phyloP scores from a whole-genome alignment of 1,284 basidiomycete genomes.

The Boletus mariae region DNA sequence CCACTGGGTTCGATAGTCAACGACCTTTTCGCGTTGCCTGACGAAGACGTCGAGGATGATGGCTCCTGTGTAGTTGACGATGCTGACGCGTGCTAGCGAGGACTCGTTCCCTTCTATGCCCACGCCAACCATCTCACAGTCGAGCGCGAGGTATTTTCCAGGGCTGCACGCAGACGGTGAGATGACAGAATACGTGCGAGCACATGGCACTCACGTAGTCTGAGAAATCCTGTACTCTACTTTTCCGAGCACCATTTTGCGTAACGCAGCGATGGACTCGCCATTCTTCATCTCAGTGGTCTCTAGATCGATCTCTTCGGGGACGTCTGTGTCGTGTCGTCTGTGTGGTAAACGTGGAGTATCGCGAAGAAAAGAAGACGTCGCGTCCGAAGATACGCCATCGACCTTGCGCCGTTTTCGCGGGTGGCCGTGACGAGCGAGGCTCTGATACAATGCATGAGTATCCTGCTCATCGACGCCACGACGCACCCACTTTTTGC shows the following conservation, averaged over 20 bases:
- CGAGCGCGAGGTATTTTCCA: constrained; percentile 80
- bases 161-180: constrained; percentile 42
- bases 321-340: background rate
- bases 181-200: background rate
- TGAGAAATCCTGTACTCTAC: constrained; percentile 41
- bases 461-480: background rate
- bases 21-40: constrained; percentile 81
- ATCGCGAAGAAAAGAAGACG: constrained; percentile 2
- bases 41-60: constrained; percentile 87
- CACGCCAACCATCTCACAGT: constrained; percentile 98
- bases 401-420: constrained; percentile 36
- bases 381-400: background rate
- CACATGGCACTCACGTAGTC: constrained; percentile 39
- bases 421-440: constrained; percentile 9
- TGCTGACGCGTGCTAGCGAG: constrained; percentile 83
- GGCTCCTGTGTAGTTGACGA: constrained; percentile 89
- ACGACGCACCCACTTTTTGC: constrained; percentile 38
- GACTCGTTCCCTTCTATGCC: constrained; percentile 79
- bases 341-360: background rate
- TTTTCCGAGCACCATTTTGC: constrained; percentile 52
- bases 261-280: constrained; percentile 45
- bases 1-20: constrained; percentile 91
- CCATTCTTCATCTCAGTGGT: constrained; percentile 38
- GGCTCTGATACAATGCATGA: constrained; percentile 1
- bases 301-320: constrained; percentile 21